Evolutionary conservation across 1,139 yeast genomes (phyloP).

Genomic region (Yamadazyma taylorii): DNA sequence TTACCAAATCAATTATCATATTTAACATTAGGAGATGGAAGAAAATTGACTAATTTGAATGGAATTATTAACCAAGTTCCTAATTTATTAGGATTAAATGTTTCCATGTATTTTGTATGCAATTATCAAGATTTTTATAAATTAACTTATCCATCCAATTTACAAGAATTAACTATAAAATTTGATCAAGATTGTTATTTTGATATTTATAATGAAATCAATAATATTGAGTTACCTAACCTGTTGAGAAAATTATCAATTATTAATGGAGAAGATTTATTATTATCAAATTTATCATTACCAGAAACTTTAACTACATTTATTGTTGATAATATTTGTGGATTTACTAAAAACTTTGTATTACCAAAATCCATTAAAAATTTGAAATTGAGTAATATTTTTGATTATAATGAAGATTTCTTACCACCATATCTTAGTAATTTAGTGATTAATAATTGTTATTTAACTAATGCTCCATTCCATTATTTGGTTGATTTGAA

Average conservation of each 20-base stretch:
- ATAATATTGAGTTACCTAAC: conserved; percentile 7
- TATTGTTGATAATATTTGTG: conserved; percentile 4
- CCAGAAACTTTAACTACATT: conserved; percentile 6
- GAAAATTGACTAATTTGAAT: conserved; percentile 6
- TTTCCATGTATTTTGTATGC: conserved; percentile 6
- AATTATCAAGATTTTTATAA: conserved; percentile 9
- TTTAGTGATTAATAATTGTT: conserved; percentile 1
- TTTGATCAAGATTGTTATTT: conserved; percentile 8
- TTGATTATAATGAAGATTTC: conserved; percentile 5
- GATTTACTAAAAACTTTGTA: conserved; percentile 4
- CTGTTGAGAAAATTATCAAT: conserved; percentile 6
- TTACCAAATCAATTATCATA: conserved; percentile 6
- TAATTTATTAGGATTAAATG: conserved; percentile 4
- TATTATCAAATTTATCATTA: conserved; percentile 5
- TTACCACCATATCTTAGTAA: neutral
- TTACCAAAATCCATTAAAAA: conserved; percentile 5
- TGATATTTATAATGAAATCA: conserved; percentile 11
- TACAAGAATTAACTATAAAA: conserved; percentile 5
- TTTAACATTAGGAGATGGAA: conserved; percentile 10
- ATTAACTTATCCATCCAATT: conserved; percentile 6
- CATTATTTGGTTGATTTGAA: conserved; percentile 1
- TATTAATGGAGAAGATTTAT: conserved; percentile 11
- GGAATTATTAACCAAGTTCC: conserved; percentile 4
- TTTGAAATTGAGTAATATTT: conserved; percentile 5
- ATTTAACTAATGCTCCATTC: conserved; percentile 1